Evolutionary conservation across 805 yeast species (phyloP), one percentile per base, ranked within the genome.

Genomic region (Nakazawaea siamensis): DNA sequence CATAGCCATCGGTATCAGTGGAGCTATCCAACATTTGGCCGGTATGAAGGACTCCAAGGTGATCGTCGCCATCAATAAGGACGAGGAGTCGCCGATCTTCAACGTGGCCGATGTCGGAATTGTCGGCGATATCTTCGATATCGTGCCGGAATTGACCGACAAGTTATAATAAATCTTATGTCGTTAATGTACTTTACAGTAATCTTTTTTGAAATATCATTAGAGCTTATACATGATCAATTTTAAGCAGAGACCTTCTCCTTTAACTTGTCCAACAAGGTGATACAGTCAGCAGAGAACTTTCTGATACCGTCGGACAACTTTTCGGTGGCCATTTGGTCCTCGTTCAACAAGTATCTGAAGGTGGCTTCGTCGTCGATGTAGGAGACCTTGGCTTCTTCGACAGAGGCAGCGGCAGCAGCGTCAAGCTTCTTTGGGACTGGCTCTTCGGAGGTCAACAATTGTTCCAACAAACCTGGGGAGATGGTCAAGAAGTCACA

Each of bases 311-410:
- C 99, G 60, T 92, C 95, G 51, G 95, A 66, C 58, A 92, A 76
- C 73, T 92, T 92, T 70, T 86, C 97, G 47, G 96, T 86, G 51
- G 97, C 94, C 97, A 92, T 90, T 46, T 92, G 92, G 61, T 92
- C 97, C 62, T 92, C 94, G 68, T 92, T 90, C 51, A 92, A 68
- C 41, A 67, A 72, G 70, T 74, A 85, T 75, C 96, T 84, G 87
- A 92, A 92, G 45, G 70, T 62, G 34, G 95, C 64, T 68, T 90
- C 97, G 62, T 87, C 79, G 56, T 86, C 77, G 45, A 92, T 67
- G 68, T 61, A 92, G 18, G 87, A 60, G 42, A 81, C 88, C 74
- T 87, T 85, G 59, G 69, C 67, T 39, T 70, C 62, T 41, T 73
- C 70, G 37, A 65, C 63, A 40, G 75, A 49, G 31, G 64, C 35